Conservation (phyloP, 306 rosid genomes). For the Malus asiatica region DNA sequence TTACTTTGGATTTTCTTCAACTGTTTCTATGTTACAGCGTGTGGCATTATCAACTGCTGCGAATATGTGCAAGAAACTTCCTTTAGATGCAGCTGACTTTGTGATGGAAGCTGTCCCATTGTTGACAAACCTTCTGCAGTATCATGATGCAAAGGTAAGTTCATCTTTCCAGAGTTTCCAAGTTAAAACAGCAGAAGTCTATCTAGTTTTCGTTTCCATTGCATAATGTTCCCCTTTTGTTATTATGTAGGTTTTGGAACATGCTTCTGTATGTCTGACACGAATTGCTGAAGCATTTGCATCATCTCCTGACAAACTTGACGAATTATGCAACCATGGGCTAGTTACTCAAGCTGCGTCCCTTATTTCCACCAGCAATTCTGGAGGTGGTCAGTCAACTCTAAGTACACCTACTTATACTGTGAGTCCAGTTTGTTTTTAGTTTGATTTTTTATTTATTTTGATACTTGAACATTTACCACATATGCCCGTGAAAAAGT, state of each 20-base stretch:
- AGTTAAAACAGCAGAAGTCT: neutral
- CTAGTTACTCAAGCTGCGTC: conserved; percentile 91
- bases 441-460: neutral
- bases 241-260: conserved; percentile 79
- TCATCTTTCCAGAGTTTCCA: neutral
- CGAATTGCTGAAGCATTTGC: conserved; percentile 99
- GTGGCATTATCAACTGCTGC: conserved; percentile 99
- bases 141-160: conserved; percentile 87
- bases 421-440: conserved; percentile 32
- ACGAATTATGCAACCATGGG: conserved; percentile 89
- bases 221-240: neutral
- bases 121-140: conserved; percentile 91
- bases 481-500: neutral
- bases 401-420: conserved; percentile 93
- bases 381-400: conserved; percentile 97
- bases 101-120: conserved; percentile 99
- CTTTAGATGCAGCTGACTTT: conserved; percentile 98
- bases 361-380: conserved; percentile 81
- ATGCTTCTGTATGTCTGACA: conserved; percentile 95
- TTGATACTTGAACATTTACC: neutral
- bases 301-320: conserved; percentile 84
- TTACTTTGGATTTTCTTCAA: neutral
- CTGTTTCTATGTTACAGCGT: conserved; percentile 45
- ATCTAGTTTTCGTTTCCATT: neutral
- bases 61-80: conserved; percentile 99